Percentiles rank a stretch among this genome's conserved stretches.
Conservation (phyloP, 192 early-diverging fungal genomes). For the Backusella sp. region DNA sequence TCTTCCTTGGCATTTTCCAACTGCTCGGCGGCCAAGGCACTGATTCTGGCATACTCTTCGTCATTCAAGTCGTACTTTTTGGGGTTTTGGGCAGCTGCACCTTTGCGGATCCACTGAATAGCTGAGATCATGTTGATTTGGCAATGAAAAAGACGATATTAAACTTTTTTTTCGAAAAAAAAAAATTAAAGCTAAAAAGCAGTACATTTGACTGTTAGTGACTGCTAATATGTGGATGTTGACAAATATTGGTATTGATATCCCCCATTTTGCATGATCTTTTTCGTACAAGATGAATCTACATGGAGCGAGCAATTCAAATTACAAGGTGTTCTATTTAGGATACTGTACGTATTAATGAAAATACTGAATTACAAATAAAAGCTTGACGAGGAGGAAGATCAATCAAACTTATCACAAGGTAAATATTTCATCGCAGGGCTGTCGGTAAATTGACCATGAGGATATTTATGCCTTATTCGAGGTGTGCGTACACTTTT, state of each 20-base stretch:
- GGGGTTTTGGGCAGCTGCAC: constrained; percentile 83
- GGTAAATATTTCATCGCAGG: too few species aligned
- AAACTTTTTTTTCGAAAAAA: not conserved
- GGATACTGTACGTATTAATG: too few species aligned
- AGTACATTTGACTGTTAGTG: constrained; percentile 1
- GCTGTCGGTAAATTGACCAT: too few species aligned
- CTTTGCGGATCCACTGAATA: constrained; percentile 90
- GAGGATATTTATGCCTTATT: too few species aligned
- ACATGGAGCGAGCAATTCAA: too few species aligned
- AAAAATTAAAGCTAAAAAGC: not conserved
- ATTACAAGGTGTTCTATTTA: too few species aligned
- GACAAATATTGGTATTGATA: not conserved
- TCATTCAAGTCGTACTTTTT: constrained; percentile 82
- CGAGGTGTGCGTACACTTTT: too few species aligned
- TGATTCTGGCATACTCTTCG: constrained; percentile 83
- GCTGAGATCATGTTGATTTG: constrained; percentile 80
- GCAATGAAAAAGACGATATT: not conserved
- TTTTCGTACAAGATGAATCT: too few species aligned
- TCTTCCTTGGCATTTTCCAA: constrained; percentile 65
- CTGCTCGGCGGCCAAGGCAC: constrained; percentile 62
- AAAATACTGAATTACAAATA: too few species aligned
- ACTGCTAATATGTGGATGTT: not conserved
- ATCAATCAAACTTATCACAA: too few species aligned
- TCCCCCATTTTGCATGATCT: not conserved
- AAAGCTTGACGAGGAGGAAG: too few species aligned